Percentiles rank a stretch among this genome's conserved stretches.
phyloP scores from a whole-genome alignment of 108 stramenopile species.

The Thalassiosira profunda region DNA sequence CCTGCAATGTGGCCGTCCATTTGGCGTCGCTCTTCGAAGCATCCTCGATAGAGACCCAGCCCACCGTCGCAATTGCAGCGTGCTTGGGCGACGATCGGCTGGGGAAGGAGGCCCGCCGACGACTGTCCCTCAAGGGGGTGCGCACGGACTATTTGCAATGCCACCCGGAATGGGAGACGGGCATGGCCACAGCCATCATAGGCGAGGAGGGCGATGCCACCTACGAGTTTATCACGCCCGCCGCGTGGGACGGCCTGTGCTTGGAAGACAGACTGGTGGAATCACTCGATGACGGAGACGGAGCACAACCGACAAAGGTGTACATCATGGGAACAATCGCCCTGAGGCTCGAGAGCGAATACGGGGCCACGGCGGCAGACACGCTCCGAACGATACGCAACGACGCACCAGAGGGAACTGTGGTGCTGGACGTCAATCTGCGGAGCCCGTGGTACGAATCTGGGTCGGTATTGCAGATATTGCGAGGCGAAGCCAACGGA shows the following conservation, averaged over 20 bases:
- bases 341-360: constrained; percentile 11
- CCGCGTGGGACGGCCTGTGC: constrained; percentile 49
- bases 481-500: constrained; percentile 12
- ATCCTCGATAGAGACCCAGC: neutral
- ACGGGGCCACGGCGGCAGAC: constrained; percentile 38
- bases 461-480: constrained; percentile 21
- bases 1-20: constrained; percentile 50
- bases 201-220: constrained; percentile 42
- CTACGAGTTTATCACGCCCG: constrained; percentile 48
- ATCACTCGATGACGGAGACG: neutral
- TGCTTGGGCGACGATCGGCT: constrained; percentile 48
- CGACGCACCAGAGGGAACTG: constrained; percentile 32
- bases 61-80: constrained; percentile 32
- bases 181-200: constrained; percentile 38
- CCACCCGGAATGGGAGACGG: constrained; percentile 37
- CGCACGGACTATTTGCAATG: constrained; percentile 31
- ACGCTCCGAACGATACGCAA: constrained; percentile 26
- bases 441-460: constrained; percentile 47
- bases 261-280: constrained; percentile 7
- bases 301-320: neutral
- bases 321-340: constrained; percentile 51
- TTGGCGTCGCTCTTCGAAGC: constrained; percentile 28
- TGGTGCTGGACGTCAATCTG: constrained; percentile 51
- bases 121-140: constrained; percentile 27
- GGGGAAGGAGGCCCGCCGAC: constrained; percentile 41